Percentiles rank a stretch among this genome's conserved stretches.
Conservation (phyloP, 108 stramenopile species). For the Phaeodactylum tricornutum region DNA sequence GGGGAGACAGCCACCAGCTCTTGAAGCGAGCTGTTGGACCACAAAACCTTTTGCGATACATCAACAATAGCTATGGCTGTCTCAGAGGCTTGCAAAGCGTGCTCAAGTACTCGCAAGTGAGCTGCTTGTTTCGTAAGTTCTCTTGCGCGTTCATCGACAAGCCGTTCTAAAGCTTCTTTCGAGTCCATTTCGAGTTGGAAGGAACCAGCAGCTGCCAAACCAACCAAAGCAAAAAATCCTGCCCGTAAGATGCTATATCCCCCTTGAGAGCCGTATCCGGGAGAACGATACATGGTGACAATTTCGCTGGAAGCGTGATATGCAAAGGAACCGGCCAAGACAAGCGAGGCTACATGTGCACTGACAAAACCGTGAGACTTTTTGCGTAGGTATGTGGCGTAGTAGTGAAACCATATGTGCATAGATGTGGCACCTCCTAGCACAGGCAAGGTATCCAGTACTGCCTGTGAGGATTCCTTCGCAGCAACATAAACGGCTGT, state of each 20-base stretch:
- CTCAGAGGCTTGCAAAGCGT: slow-evolving; percentile 10
- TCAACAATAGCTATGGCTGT: slow-evolving; percentile 12
- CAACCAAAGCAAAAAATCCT: slow-evolving; percentile 9
- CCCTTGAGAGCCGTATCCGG: neutral
- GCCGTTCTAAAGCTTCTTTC: slow-evolving; percentile 7
- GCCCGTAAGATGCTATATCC: slow-evolving; percentile 5
- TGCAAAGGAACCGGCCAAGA: neutral
- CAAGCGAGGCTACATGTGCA: neutral
- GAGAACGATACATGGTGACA: neutral
- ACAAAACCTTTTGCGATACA: neutral
- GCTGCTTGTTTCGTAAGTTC: slow-evolving; percentile 3
- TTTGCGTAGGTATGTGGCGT: neutral
- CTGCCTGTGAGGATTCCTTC: neutral
- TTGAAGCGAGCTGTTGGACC: slow-evolving; percentile 10
- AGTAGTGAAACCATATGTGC: slow-evolving; percentile 1
- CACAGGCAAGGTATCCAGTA: neutral
- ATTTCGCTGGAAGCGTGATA: neutral
- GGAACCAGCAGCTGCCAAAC: slow-evolving; percentile 4
- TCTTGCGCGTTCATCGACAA: slow-evolving; percentile 6
- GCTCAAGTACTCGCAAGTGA: slow-evolving; percentile 7
- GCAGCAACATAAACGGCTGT: neutral
- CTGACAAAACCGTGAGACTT: neutral
- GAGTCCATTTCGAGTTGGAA: slow-evolving; percentile 10
- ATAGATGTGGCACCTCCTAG: neutral
- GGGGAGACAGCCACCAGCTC: neutral